Conservation (phyloP, 345 rosid species). For the Theobroma cacao region DNA sequence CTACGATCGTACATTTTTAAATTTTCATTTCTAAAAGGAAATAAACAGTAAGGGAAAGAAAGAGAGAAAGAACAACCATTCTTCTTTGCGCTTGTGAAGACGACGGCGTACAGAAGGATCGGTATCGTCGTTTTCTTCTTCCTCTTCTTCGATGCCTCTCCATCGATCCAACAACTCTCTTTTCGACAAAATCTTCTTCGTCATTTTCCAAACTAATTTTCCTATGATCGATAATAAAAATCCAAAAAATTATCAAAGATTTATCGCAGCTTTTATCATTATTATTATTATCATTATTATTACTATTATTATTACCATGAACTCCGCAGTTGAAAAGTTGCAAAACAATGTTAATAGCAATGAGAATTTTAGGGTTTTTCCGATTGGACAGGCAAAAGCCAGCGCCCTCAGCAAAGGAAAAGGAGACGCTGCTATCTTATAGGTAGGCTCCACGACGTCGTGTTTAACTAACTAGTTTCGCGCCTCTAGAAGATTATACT, state of each 20-base stretch:
- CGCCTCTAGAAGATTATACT: no score
- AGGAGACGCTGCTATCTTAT: not conserved
- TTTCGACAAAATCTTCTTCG: constrained; percentile 35
- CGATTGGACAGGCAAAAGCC: not conserved
- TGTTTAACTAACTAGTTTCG: not conserved
- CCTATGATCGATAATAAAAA: no score
- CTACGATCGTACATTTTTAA: not conserved
- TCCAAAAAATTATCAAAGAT: not conserved
- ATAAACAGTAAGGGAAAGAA: not conserved
- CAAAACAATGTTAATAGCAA: not conserved
- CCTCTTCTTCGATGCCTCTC: constrained; percentile 81
- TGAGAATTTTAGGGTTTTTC: constrained; percentile 1
- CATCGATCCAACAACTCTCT: constrained; percentile 61
- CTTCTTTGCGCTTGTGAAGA: constrained; percentile 67
- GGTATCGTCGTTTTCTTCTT: constrained; percentile 45
- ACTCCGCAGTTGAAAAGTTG: not conserved
- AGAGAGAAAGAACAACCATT: constrained; percentile 47
- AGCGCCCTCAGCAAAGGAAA: not conserved
- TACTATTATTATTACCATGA: not conserved
- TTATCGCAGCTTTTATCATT: not conserved
- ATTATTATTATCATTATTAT: not conserved
- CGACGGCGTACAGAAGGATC: constrained; percentile 43
- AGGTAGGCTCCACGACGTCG: not conserved
- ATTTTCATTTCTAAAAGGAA: not conserved
- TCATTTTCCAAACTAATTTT: constrained; percentile 25